Evolutionary conservation across 1,139 yeast genomes (phyloP).

Genomic region (Nakaseomyces sp.): DNA sequence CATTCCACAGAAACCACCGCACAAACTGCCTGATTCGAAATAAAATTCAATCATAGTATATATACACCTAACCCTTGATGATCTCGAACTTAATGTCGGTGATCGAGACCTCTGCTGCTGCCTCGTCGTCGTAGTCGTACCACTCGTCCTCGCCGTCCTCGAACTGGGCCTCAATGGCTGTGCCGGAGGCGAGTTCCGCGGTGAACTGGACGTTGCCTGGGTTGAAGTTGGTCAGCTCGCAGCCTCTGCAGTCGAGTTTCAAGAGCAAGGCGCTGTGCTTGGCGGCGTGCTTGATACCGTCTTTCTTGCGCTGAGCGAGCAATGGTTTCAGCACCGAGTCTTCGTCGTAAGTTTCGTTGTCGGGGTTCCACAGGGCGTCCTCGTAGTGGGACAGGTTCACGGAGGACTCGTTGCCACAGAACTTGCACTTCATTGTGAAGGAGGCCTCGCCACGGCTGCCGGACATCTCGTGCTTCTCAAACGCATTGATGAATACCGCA

Average conservation of each 20-base stretch:
- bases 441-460: conserved; percentile 81
- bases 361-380: conserved; percentile 26
- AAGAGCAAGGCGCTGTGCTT: conserved; percentile 40
- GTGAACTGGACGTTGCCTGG: conserved; percentile 36
- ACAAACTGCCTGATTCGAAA: neutral
- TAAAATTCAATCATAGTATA: no score
- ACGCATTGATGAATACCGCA: conserved; percentile 60
- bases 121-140: conserved; percentile 91
- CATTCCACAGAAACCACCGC: neutral
- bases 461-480: conserved; percentile 43
- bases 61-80: conserved; percentile 28
- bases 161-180: conserved; percentile 44
- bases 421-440: conserved; percentile 64
- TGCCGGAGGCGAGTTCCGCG: conserved; percentile 24
- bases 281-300: conserved; percentile 29
- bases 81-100: conserved; percentile 62
- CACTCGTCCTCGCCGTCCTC: conserved; percentile 74
- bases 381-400: conserved; percentile 22
- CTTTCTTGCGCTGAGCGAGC: conserved; percentile 18
- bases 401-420: conserved; percentile 29
- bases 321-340: neutral
- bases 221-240: conserved; percentile 59
- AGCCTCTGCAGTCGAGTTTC: conserved; percentile 78
- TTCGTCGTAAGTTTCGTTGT: conserved; percentile 10
- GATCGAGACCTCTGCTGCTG: conserved; percentile 69